These are phyloP conservation scores for Syzygium malaccense DNA, from an alignment of 441 rosid genomes.

Conservation along the genomic window DNA sequence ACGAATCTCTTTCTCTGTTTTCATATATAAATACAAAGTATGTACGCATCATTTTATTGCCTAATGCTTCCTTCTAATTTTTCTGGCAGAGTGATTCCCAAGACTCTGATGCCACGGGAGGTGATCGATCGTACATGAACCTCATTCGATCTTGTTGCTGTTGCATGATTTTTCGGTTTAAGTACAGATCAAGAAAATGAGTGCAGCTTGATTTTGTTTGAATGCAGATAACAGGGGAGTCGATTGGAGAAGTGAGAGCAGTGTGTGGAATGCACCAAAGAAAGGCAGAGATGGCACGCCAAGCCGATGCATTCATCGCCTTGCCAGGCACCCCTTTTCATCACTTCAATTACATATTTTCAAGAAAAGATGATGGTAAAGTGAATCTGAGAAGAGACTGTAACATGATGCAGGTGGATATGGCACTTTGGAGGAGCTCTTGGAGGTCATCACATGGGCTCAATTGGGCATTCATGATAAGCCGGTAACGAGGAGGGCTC, in stretches of 20 bases:
- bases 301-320: slow-evolving; percentile 4
- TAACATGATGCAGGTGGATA: background rate
- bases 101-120: slow-evolving; percentile 59
- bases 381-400: background rate
- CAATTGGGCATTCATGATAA: background rate
- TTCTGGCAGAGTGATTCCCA: slow-evolving; percentile 55
- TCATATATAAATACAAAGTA: background rate
- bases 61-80: background rate
- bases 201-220: background rate
- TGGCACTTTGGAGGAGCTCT: slow-evolving; percentile 3
- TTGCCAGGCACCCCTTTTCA: background rate
- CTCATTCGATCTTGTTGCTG: background rate
- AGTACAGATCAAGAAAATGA: background rate
- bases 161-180: background rate
- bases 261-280: slow-evolving; percentile 3
- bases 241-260: slow-evolving; percentile 1
- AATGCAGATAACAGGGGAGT: slow-evolving; percentile 6
- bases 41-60: background rate
- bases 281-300: slow-evolving; percentile 3
- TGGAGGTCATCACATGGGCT: slow-evolving; percentile 6
- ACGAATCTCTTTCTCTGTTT: background rate
- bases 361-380: background rate
- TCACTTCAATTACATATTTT: background rate
- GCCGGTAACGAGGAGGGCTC: background rate
- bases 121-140: slow-evolving; percentile 18